Percentiles rank a stretch among this genome's conserved stretches.
phyloP scores from a whole-genome alignment of 1,139 yeast species.

The Pichia sp. region DNA sequence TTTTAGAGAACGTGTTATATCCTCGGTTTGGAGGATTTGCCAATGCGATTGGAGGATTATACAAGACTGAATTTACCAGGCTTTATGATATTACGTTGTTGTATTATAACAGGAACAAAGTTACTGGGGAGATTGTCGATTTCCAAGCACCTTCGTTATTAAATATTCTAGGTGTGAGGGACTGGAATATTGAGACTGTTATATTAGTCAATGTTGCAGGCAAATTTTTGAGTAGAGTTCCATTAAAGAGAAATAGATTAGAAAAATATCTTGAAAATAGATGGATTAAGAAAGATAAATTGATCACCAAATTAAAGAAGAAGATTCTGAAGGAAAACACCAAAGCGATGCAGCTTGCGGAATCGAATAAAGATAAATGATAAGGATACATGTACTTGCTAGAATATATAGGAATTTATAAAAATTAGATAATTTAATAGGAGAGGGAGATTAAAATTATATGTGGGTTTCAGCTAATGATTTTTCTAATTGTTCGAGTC shows the following conservation, averaged over 20 bases:
- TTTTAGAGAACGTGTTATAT: constrained; percentile 53
- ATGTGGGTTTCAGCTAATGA: constrained; percentile 48
- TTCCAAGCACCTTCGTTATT: constrained; percentile 51
- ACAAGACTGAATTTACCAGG: constrained; percentile 39
- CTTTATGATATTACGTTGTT: constrained; percentile 54
- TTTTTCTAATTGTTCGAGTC: constrained; percentile 49
- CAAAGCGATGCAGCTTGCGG: neutral
- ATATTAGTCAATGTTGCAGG: constrained; percentile 51
- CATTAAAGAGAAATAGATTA: constrained; percentile 48
- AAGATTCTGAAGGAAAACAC: constrained; percentile 27
- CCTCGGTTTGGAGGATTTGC: constrained; percentile 60
- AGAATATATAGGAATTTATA: neutral
- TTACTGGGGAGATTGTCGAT: constrained; percentile 9
- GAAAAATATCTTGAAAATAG: constrained; percentile 71
- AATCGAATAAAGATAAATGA: neutral
- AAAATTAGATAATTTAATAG: neutral
- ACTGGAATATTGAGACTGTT: constrained; percentile 36
- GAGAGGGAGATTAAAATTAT: constrained; percentile 14
- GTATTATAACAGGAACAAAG: constrained; percentile 35
- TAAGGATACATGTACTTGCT: neutral
- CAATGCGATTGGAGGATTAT: constrained; percentile 47
- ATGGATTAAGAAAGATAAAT: constrained; percentile 69
- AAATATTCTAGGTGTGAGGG: constrained; percentile 48
- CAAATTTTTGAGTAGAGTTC: constrained; percentile 47
- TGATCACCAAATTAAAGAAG: constrained; percentile 37